Conservation (phyloP, 1,139 yeast species). For the Zygoascus hellenicus region DNA sequence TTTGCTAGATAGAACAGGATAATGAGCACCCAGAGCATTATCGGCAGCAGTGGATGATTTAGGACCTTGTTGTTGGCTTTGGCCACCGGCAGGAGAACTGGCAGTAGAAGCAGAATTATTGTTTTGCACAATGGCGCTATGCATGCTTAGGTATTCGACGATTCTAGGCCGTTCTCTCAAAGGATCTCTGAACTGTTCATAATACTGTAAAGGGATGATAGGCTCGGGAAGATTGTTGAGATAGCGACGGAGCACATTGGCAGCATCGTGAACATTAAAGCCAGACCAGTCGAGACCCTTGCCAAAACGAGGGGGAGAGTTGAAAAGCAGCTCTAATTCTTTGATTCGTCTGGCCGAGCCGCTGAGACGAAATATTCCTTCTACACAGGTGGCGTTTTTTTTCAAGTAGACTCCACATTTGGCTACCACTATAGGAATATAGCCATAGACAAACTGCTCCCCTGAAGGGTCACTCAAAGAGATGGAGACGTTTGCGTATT, state of each 20-base stretch:
- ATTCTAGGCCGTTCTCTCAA: conserved; percentile 55
- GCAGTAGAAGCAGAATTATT: background rate
- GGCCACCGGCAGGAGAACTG: background rate
- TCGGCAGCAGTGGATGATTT: background rate
- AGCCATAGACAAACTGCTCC: conserved; percentile 64
- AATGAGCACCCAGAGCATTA: conserved; percentile 6
- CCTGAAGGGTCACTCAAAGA: conserved; percentile 48
- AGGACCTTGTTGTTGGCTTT: background rate
- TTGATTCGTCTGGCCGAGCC: conserved; percentile 88
- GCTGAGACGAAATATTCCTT: conserved; percentile 90
- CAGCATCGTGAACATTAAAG: conserved; percentile 96
- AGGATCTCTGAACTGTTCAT: conserved; percentile 78
- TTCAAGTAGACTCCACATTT: conserved; percentile 87
- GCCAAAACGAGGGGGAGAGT: conserved; percentile 85
- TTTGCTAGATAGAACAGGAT: conserved; percentile 2
- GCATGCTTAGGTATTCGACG: conserved; percentile 50
- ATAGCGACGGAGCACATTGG: conserved; percentile 78
- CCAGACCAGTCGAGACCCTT: conserved; percentile 86
- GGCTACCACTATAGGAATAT: conserved; percentile 87
- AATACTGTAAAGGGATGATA: conserved; percentile 69
- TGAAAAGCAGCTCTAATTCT: conserved; percentile 76
- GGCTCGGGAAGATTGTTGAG: conserved; percentile 91
- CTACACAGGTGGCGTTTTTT: conserved; percentile 55
- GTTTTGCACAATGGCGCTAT: conserved; percentile 10
- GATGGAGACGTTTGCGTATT: conserved; percentile 70